Evolutionary conservation across 306 rosid genomes (phyloP).

Genomic region (Glycine soja): DNA sequence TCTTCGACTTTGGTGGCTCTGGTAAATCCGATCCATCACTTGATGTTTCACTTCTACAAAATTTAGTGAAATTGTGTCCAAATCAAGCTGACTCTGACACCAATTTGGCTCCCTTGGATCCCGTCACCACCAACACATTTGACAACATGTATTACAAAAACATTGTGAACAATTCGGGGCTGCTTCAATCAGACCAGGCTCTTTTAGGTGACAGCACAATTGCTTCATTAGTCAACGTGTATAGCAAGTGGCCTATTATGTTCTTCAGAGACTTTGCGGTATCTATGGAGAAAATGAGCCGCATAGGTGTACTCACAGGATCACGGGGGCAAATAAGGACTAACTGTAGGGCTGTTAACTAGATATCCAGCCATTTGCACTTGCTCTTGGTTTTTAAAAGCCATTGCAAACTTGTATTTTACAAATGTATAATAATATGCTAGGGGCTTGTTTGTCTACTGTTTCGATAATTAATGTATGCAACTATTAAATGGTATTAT

Average conservation of each 20-base stretch:
- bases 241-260: constrained; percentile 64
- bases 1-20: constrained; percentile 68
- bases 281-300: constrained; percentile 79
- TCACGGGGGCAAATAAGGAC: constrained; percentile 74
- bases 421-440: background rate
- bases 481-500: background rate
- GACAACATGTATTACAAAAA: constrained; percentile 77
- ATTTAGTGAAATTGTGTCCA: constrained; percentile 64
- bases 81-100: constrained; percentile 69
- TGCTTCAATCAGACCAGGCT: constrained; percentile 87
- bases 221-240: constrained; percentile 61
- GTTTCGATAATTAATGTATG: background rate
- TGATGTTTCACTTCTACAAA: constrained; percentile 57
- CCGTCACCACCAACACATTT: constrained; percentile 57
- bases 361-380: background rate
- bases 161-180: constrained; percentile 66
- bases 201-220: constrained; percentile 66
- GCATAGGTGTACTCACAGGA: constrained; percentile 75
- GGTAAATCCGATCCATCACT: constrained; percentile 80
- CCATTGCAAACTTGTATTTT: background rate
- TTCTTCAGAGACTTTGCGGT: constrained; percentile 70
- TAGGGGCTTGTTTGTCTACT: background rate
- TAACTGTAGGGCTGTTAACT: constrained; percentile 73
- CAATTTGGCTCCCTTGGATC: constrained; percentile 70
- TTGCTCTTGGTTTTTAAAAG: background rate